These are phyloP conservation scores for Lactarius indigo DNA, from an alignment of 768 basidiomycete species.

Conservation along the genomic window DNA sequence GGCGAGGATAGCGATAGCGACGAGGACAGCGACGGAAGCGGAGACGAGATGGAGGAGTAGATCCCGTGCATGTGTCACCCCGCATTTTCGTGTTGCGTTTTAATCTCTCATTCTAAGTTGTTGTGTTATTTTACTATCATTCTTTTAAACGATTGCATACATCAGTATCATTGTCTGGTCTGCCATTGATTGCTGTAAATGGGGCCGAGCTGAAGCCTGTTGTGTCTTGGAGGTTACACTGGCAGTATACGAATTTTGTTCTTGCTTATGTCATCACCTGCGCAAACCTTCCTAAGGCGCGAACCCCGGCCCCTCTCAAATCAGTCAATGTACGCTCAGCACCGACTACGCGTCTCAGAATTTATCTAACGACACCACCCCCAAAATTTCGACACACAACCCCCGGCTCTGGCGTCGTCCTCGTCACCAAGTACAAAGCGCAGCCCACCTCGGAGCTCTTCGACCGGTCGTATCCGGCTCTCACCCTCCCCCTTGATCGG, in stretches of 20 bases:
- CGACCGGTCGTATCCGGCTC: conserved; percentile 11
- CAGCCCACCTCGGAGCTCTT: not conserved
- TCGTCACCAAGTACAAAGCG: not conserved
- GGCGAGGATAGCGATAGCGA: conserved; percentile 85
- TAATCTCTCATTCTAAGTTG: not conserved
- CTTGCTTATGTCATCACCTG: too few species aligned
- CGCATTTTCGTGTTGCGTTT: not conserved
- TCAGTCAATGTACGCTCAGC: conserved; percentile 10
- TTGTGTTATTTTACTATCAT: not conserved
- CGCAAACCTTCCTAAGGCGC: conserved; percentile 5
- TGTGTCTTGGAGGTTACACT: too few species aligned
- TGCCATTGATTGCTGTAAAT: not conserved
- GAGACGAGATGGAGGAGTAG: conserved; percentile 58
- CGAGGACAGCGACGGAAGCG: conserved; percentile 49
- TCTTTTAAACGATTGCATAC: not conserved
- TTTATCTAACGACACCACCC: not conserved
- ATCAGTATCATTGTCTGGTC: not conserved
- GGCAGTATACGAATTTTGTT: too few species aligned
- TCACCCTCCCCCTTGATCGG: not conserved
- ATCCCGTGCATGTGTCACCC: too few species aligned
- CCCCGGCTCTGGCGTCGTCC: conserved; percentile 15
- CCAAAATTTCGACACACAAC: conserved; percentile 15
- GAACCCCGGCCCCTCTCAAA: not conserved
- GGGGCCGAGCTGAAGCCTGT: too few species aligned
- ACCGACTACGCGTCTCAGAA: not conserved